phyloP scores from a whole-genome alignment of 1,284 basidiomycete species.

The Spongispora temasekensis region DNA sequence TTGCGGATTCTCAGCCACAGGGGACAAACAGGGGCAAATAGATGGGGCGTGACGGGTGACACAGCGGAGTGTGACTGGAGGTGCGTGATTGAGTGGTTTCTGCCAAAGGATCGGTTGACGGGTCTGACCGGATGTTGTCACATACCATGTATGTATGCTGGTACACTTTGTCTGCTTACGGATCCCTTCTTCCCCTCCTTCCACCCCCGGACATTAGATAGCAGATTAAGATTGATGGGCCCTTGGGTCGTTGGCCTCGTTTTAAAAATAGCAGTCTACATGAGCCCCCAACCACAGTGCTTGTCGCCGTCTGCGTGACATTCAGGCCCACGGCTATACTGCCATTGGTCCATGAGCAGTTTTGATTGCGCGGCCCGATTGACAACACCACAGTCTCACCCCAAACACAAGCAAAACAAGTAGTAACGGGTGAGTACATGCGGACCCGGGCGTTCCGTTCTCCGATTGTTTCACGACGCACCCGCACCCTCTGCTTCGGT shows the following conservation, averaged over 20 bases:
- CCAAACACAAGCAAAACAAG: too few species aligned
- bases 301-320: conserved; percentile 29
- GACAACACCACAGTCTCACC: too few species aligned
- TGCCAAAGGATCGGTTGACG: conserved; percentile 32
- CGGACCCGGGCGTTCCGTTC: background rate
- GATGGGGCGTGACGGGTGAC: conserved; percentile 11
- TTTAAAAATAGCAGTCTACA: too few species aligned
- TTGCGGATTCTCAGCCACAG: conserved; percentile 26
- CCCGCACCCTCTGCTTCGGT: conserved; percentile 19
- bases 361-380: conserved; percentile 4
- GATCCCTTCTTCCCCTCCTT: background rate
- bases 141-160: background rate
- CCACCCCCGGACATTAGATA: too few species aligned
- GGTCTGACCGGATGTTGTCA: too few species aligned
- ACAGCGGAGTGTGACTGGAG: conserved; percentile 13
- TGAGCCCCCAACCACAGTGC: too few species aligned
- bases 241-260: too few species aligned
- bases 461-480: conserved; percentile 11
- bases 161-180: conserved; percentile 21
- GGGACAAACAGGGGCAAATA: conserved; percentile 26
- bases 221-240: too few species aligned
- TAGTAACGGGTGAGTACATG: too few species aligned
- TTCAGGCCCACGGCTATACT: conserved; percentile 20
- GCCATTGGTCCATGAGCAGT: conserved; percentile 19
- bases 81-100: conserved; percentile 29